Evolutionary conservation across 345 rosid genomes (phyloP).

Genomic region (Eutrema japonicum): DNA sequence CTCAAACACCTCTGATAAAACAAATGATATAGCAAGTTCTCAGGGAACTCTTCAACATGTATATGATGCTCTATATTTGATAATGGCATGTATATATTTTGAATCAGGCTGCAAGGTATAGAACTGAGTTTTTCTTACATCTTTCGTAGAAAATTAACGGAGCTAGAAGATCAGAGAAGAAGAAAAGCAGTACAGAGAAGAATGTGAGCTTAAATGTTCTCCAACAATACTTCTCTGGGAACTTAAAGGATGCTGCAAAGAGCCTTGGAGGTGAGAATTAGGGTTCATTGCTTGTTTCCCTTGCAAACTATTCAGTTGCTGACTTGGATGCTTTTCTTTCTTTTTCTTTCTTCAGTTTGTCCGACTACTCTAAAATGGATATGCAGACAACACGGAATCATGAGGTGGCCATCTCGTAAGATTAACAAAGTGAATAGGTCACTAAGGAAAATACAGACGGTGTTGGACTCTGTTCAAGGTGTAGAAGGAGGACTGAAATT

Average conservation of each 20-base stretch:
- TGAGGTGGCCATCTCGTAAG: slow-evolving; percentile 96
- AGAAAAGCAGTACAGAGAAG: slow-evolving; percentile 79
- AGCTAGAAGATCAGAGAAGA: slow-evolving; percentile 64
- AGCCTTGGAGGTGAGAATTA: slow-evolving; percentile 79
- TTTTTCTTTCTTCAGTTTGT: slow-evolving; percentile 58
- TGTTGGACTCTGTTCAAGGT: slow-evolving; percentile 86
- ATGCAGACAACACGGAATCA: slow-evolving; percentile 92
- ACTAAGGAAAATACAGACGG: slow-evolving; percentile 74
- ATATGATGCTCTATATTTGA: slow-evolving; percentile 14
- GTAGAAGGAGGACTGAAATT: slow-evolving; percentile 81
- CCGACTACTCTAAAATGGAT: slow-evolving; percentile 94
- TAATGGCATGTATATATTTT: slow-evolving; percentile 7
- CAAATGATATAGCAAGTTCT: slow-evolving; percentile 44
- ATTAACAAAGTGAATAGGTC: slow-evolving; percentile 91
- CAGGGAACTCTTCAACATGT: slow-evolving; percentile 58
- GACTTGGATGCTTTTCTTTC: slow-evolving; percentile 29
- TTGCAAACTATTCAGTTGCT: neutral
- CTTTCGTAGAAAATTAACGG: slow-evolving; percentile 49
- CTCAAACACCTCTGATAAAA: slow-evolving; percentile 43
- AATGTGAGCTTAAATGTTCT: slow-evolving; percentile 85
- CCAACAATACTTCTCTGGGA: slow-evolving; percentile 88
- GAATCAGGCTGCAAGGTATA: slow-evolving; percentile 6
- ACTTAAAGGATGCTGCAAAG: slow-evolving; percentile 95
- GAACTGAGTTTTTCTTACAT: neutral
- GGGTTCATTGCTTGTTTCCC: slow-evolving; percentile 14